A percentile compares a stretch with the other conserved stretches of the same genome.
These are phyloP conservation scores for Gyromitra esculenta DNA, from an alignment of 2,329 filamentous ascomycete genomes.

Conservation along the genomic window DNA sequence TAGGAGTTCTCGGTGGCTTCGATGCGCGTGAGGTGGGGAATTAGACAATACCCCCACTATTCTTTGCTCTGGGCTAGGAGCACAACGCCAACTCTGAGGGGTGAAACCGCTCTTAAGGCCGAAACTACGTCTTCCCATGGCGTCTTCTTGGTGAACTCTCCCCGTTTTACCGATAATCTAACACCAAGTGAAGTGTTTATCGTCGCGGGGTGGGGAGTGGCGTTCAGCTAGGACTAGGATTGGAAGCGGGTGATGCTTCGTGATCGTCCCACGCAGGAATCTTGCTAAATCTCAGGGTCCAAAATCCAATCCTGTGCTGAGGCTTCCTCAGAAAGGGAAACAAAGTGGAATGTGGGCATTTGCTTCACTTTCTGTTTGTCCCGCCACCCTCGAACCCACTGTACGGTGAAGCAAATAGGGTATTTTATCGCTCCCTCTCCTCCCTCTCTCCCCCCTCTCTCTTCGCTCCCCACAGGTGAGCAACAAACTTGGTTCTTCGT, in stretches of 20 bases:
- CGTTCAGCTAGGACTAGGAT: neutral
- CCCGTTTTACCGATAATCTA: neutral
- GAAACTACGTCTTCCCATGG: neutral
- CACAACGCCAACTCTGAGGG: neutral
- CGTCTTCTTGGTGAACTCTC: neutral
- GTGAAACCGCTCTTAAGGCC: too few relatives aligned
- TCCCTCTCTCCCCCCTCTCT: neutral
- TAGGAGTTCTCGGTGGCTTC: neutral
- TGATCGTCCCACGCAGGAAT: neutral
- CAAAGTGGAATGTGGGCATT: neutral
- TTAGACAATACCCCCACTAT: too few relatives aligned
- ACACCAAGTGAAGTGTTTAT: neutral
- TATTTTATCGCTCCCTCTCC: neutral
- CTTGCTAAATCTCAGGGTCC: neutral
- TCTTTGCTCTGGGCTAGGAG: too few relatives aligned
- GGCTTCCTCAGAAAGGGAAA: neutral
- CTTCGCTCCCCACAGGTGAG: neutral
- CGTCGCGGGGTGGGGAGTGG: neutral
- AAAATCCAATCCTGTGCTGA: neutral
- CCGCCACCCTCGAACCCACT: neutral
- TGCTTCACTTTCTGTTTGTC: neutral
- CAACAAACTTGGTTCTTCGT: neutral
- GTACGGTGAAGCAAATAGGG: neutral
- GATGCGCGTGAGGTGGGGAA: neutral
- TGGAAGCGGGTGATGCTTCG: neutral